A percentile compares a stretch with the other conserved stretches of the same genome.
Evolutionary conservation across 164 flowering plant species (phyloP).

Genomic region (Aristolochia contorta): DNA sequence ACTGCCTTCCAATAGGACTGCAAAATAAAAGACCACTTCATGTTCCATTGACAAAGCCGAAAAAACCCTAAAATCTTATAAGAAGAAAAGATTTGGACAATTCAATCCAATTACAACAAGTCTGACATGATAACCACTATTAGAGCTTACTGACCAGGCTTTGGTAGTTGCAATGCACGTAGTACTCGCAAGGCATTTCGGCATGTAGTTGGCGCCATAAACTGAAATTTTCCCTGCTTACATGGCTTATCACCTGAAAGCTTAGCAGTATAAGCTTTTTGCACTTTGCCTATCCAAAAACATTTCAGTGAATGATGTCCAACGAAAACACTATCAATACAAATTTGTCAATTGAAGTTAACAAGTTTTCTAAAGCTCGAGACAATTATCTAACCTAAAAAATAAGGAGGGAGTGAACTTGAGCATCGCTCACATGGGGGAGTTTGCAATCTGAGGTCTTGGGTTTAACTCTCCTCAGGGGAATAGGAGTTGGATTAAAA

Average conservation of each 20-base stretch:
- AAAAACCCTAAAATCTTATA: not conserved
- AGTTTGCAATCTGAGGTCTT: too few species aligned
- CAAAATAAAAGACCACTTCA: conserved; percentile 6
- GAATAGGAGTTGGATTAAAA: too few species aligned
- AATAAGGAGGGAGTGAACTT: too few species aligned
- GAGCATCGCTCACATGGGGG: too few species aligned
- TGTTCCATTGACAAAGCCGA: not conserved
- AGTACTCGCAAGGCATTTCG: conserved; percentile 71
- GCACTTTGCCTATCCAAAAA: not conserved
- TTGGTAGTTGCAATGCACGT: conserved; percentile 91
- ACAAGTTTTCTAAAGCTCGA: too few species aligned
- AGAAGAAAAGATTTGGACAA: not conserved
- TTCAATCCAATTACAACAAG: not conserved
- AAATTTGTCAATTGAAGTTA: too few species aligned
- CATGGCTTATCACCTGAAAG: conserved; percentile 30
- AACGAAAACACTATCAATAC: too few species aligned
- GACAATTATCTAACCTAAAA: too few species aligned
- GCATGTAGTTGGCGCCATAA: conserved; percentile 84
- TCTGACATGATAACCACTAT: not conserved
- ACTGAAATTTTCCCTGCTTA: conserved; percentile 49
- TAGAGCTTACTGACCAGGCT: conserved; percentile 51
- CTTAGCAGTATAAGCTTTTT: not conserved
- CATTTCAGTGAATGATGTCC: not conserved
- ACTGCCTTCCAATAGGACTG: conserved; percentile 94
- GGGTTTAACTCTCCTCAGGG: too few species aligned